Evolutionary conservation across 169 alveolate species (phyloP).

Genomic region (Eimeria praecox): DNA sequence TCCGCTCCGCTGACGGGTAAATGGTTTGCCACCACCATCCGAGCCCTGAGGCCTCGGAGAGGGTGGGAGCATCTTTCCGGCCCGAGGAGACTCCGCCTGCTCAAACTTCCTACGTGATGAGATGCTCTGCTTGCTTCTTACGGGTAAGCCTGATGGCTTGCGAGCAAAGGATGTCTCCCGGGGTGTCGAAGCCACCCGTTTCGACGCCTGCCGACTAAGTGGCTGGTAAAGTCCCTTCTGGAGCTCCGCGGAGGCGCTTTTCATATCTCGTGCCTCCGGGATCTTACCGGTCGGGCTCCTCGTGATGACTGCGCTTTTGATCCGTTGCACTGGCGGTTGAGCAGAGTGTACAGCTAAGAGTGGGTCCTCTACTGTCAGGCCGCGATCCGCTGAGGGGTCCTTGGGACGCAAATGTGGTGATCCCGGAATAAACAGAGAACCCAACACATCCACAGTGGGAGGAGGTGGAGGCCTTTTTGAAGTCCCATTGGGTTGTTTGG

Average conservation of each 20-base stretch:
- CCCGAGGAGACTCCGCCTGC: neutral
- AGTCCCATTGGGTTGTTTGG: neutral
- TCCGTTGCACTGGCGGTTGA: slow-evolving; percentile 23
- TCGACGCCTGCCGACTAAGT: slow-evolving; percentile 28
- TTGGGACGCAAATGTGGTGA: neutral
- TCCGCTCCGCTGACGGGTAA: neutral
- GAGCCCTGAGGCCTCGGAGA: slow-evolving; percentile 1
- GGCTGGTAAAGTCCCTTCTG: neutral
- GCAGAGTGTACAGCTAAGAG: slow-evolving; percentile 39
- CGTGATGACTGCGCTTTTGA: slow-evolving; percentile 50
- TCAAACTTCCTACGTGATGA: neutral
- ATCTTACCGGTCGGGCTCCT: neutral
- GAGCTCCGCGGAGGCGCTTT: slow-evolving; percentile 44
- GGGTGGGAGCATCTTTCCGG: neutral
- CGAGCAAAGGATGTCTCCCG: slow-evolving; percentile 7
- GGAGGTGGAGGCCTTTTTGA: slow-evolving; percentile 42
- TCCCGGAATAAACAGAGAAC: slow-evolving; percentile 33
- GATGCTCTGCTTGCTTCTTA: slow-evolving; percentile 23
- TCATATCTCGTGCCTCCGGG: neutral
- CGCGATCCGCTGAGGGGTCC: neutral
- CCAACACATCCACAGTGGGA: slow-evolving; percentile 47
- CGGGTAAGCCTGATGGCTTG: slow-evolving; percentile 16
- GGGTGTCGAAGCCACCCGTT: slow-evolving; percentile 22
- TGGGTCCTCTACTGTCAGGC: slow-evolving; percentile 33
- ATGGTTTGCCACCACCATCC: slow-evolving; percentile 13